Evolutionary conservation across 208 protist species (phyloP).

Genomic region (Acanthamoeba castellanii): DNA sequence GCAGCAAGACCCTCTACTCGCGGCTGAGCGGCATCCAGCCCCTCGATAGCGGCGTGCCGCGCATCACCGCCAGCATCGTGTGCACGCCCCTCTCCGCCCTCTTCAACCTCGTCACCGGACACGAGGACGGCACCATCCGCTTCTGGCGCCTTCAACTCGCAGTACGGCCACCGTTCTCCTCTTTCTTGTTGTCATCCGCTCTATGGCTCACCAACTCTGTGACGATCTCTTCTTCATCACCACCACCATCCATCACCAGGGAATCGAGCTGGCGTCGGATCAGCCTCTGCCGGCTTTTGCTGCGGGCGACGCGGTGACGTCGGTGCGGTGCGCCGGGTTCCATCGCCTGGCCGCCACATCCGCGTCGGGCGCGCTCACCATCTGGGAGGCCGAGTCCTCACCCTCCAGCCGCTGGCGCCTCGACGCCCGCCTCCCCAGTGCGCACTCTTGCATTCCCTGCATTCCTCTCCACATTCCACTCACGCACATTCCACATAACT

Average conservation of each 20-base stretch:
- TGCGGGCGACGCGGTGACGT: background rate
- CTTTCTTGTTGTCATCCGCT: background rate
- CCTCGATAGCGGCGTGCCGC: background rate
- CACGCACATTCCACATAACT: too few relatives aligned
- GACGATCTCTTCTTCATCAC: background rate
- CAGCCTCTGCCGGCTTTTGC: background rate
- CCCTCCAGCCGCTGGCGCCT: slow-evolving; percentile 11
- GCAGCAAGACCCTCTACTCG: background rate
- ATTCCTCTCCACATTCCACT: too few relatives aligned
- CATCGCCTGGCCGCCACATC: slow-evolving; percentile 7
- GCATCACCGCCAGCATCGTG: slow-evolving; percentile 1
- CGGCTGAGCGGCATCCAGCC: slow-evolving; percentile 6
- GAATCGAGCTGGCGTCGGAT: background rate
- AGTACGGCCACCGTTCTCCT: background rate
- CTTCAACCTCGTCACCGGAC: slow-evolving; percentile 51
- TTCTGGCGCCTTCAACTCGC: slow-evolving; percentile 41
- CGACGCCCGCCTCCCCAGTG: slow-evolving; percentile 42
- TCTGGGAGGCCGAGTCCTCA: slow-evolving; percentile 34
- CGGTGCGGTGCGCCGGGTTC: background rate
- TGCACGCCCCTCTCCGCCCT: background rate
- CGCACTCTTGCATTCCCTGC: too few relatives aligned
- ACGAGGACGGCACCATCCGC: slow-evolving; percentile 47
- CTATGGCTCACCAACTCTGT: background rate
- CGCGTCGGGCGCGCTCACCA: background rate
- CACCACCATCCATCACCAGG: background rate